Conservation (phyloP, 306 rosid species). For the peach (Prunus persica) region DNA sequence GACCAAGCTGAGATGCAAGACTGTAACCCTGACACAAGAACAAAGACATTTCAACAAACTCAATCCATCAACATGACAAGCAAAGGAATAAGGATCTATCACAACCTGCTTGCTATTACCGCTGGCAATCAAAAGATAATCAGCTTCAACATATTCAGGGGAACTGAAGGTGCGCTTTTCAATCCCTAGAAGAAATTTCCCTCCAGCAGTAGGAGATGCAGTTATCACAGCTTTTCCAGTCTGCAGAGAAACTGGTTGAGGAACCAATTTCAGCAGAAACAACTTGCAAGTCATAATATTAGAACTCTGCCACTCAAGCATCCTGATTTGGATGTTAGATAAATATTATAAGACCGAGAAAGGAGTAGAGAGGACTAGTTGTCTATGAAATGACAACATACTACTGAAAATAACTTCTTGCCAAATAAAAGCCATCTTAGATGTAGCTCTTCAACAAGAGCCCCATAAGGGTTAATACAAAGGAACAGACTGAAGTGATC, state of each 20-base stretch:
- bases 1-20: conserved; percentile 92
- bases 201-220: conserved; percentile 39
- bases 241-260: conserved; percentile 72
- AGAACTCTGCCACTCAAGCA: conserved; percentile 3
- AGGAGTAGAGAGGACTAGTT: neutral
- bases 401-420: neutral
- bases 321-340: neutral
- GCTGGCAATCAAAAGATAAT: conserved; percentile 84
- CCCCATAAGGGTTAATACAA: no score
- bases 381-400: neutral
- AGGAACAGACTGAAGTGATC: neutral
- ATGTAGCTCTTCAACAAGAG: no score
- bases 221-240: conserved; percentile 63
- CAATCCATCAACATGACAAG: conserved; percentile 15
- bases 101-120: conserved; percentile 89
- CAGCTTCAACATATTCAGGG: conserved; percentile 58
- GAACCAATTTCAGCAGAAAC: conserved; percentile 38
- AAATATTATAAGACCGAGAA: neutral
- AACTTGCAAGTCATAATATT: conserved; percentile 11
- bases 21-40: conserved; percentile 61
- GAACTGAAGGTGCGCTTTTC: conserved; percentile 39
- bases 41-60: conserved; percentile 24
- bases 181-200: conserved; percentile 62
- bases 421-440: neutral
- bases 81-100: conserved; percentile 27